phyloP scores from a whole-genome alignment of 2,329 filamentous ascomycete genomes.

The Xylariaceae sp. region DNA sequence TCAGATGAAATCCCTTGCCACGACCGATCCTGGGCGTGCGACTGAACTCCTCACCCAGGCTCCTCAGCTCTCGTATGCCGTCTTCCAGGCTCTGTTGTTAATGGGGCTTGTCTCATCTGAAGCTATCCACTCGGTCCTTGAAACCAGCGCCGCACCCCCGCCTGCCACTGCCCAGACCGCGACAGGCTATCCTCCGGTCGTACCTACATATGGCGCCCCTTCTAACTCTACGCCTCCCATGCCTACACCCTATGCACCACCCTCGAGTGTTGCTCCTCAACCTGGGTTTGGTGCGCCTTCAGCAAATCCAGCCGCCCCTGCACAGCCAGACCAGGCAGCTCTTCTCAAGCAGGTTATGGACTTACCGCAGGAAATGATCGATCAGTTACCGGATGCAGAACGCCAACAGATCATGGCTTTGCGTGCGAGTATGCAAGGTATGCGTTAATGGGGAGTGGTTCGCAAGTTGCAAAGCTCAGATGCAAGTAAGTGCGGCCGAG shows the following conservation, averaged over 20 bases:
- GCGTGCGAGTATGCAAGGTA: slow-evolving; percentile 52
- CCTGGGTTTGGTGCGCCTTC: slow-evolving; percentile 38
- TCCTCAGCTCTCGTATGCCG: slow-evolving; percentile 88
- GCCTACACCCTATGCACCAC: slow-evolving; percentile 41
- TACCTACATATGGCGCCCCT: slow-evolving; percentile 33
- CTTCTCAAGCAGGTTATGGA: slow-evolving; percentile 78
- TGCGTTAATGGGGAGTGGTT: too few relatives aligned
- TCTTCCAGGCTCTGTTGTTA: slow-evolving; percentile 89
- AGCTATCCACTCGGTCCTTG: slow-evolving; percentile 76
- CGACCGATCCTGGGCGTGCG: slow-evolving; percentile 74
- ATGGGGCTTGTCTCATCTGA: slow-evolving; percentile 89
- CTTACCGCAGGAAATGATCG: slow-evolving; percentile 75
- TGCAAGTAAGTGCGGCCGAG: too few relatives aligned
- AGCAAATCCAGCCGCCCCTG: slow-evolving; percentile 33
- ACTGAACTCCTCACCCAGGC: slow-evolving; percentile 83
- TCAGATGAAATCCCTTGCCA: slow-evolving; percentile 90
- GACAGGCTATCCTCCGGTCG: slow-evolving; percentile 30
- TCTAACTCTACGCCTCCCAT: slow-evolving; percentile 47
- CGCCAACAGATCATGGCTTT: slow-evolving; percentile 76
- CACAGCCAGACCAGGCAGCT: slow-evolving; percentile 66
- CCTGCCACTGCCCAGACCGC: slow-evolving; percentile 32
- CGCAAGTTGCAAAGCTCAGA: too few relatives aligned
- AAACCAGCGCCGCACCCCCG: slow-evolving; percentile 44
- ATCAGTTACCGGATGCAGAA: slow-evolving; percentile 70
- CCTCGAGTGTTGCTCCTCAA: slow-evolving; percentile 30